Evolutionary conservation across 371 early-diverging fungal genomes (phyloP).

Genomic region (Mortierella sp.): DNA sequence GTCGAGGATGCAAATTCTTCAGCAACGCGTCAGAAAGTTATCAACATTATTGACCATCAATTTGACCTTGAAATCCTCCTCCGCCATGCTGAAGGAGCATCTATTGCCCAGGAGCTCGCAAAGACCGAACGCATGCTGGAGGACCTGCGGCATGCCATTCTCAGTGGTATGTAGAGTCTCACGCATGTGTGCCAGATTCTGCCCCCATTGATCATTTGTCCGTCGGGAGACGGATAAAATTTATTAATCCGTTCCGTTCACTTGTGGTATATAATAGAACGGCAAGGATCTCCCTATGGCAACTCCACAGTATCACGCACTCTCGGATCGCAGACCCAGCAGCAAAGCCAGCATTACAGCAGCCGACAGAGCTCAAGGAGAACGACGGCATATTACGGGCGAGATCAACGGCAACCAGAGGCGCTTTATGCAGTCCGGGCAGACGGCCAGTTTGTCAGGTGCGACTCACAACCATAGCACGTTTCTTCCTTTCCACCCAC

Average conservation of each 20-base stretch:
- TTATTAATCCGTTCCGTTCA: not conserved
- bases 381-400: conserved; percentile 29
- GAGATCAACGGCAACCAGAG: conserved; percentile 35
- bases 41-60: conserved; percentile 73
- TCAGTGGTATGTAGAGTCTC: conserved; percentile 67
- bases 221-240: too few relatives aligned
- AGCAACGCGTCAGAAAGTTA: conserved; percentile 63
- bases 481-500: too few relatives aligned
- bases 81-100: conserved; percentile 68
- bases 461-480: too few relatives aligned
- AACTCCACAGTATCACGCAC: conserved; percentile 36
- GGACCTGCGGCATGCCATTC: conserved; percentile 62
- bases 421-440: conserved; percentile 47
- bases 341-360: conserved; percentile 16
- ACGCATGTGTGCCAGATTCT: too few relatives aligned
- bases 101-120: conserved; percentile 67
- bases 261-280: conserved; percentile 5
- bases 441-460: conserved; percentile 54
- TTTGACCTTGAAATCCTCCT: conserved; percentile 80
- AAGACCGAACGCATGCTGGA: conserved; percentile 64
- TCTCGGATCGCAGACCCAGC: conserved; percentile 1
- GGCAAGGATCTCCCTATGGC: conserved; percentile 45
- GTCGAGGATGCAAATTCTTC: conserved; percentile 50
- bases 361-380: conserved; percentile 31
- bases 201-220: not conserved